These are phyloP conservation scores for Phragmites australis DNA, from an alignment of 176 grass and related monocot species.

Conservation along the genomic window DNA sequence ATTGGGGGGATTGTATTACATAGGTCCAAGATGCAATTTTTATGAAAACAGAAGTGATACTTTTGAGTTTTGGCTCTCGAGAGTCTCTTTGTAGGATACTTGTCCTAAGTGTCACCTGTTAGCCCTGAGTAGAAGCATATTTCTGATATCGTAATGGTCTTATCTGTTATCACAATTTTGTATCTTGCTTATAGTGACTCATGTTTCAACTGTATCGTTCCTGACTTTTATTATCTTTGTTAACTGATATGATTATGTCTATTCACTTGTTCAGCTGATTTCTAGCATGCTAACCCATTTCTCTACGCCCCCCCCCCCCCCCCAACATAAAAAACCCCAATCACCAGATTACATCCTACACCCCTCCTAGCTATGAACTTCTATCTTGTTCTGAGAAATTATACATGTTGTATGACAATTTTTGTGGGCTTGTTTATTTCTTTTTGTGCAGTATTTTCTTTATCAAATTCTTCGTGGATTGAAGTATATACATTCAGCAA, in stretches of 20 bases:
- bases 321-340: background rate
- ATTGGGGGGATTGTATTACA: background rate
- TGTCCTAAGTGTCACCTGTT: no score
- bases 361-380: background rate
- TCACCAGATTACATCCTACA: background rate
- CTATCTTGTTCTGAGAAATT: background rate
- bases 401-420: conserved; percentile 14
- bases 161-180: conserved; percentile 16
- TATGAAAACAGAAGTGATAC: background rate
- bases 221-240: conserved; percentile 6
- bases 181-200: background rate
- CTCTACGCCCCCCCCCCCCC: background rate
- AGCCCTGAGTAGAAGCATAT: background rate
- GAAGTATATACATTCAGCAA: conserved; percentile 99
- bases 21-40: background rate
- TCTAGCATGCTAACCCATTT: background rate
- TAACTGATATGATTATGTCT: background rate
- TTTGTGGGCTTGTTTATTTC: conserved; percentile 30
- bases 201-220: background rate
- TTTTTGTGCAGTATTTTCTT: conserved; percentile 90
- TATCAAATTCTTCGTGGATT: conserved; percentile 99
- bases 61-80: no score
- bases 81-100: no score
- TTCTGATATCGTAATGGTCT: background rate
- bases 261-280: conserved; percentile 20